Evolutionary conservation across 805 yeast species (phyloP), one percentile per base, ranked within the genome.

Genomic region (Zygosaccharomyces rouxii): DNA sequence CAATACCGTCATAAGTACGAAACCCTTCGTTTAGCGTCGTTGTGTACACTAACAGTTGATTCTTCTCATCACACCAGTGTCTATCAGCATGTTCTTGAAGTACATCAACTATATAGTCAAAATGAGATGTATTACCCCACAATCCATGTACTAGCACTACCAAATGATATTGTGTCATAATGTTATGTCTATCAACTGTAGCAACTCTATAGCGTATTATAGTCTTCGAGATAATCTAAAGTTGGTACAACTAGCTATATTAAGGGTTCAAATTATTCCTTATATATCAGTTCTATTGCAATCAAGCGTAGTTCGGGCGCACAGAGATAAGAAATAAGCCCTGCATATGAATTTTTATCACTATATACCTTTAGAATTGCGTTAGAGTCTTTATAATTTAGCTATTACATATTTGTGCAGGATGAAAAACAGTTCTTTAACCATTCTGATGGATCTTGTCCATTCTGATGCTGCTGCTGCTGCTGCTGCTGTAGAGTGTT

Each of bases 1-100:
- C 95, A 19, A 88, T 80, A 2, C 96, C 96, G 60, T 89, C 96
- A 57, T 87, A 83, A 2, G 96, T 89, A 59, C 78, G 77, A 61
- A 80, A 86, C 5, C 90, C 92, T 47, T 79, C 76, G 59, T 83
- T 86, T 16, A 84, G 72, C 26, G 74, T 75, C 0, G 88, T 41
- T 51, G 56, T 16, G 57, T 55, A 38, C 50, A 57, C 44, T 44
- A 62, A 18, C 53, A 57, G 35, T 40, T 50, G 56, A 5, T 59
- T 56, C 9, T 56, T 48, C 33, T 47, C 31, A 16, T 47, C 55
- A 10, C 35, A 19, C 44, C 44, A 41, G 26, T 41, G 22, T 46
- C 49, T 54, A 16, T 44, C 61, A 23, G 60, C 59, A 1, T 51
- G 44, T 2, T 62, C 63, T 29, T 64, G 68, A 25, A 83, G 56